These are phyloP conservation scores for Trichocladium uniseriatum DNA, from an alignment of 495 filamentous ascomycete genomes.

Conservation along the genomic window DNA sequence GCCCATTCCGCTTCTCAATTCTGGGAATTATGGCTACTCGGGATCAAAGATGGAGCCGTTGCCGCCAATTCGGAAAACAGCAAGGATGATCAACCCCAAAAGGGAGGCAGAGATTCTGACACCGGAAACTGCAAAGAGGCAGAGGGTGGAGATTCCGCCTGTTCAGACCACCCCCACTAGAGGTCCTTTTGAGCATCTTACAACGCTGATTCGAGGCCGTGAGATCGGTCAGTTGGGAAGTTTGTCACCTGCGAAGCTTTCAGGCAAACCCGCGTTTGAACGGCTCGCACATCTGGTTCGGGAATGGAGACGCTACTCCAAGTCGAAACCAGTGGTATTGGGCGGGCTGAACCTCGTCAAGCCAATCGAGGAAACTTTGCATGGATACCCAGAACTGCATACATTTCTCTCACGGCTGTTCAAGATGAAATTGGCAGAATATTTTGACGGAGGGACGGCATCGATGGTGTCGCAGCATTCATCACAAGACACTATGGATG, in stretches of 20 bases:
- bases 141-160: neutral
- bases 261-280: slow-evolving; percentile 17
- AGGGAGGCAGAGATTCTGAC: neutral
- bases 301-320: slow-evolving; percentile 15
- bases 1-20: neutral
- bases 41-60: neutral
- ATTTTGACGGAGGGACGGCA: neutral
- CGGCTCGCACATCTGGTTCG: slow-evolving; percentile 18
- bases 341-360: slow-evolving; percentile 13
- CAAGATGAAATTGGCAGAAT: slow-evolving; percentile 18
- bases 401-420: slow-evolving; percentile 20
- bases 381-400: slow-evolving; percentile 12
- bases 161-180: neutral
- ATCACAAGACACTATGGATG: slow-evolving; percentile 1
- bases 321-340: neutral
- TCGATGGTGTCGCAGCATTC: neutral
- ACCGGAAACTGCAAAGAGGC: slow-evolving; percentile 1
- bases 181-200: slow-evolving; percentile 7
- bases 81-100: slow-evolving; percentile 7
- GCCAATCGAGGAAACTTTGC: slow-evolving; percentile 7
- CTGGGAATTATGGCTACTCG: too few relatives aligned
- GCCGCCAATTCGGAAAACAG: slow-evolving; percentile 11
- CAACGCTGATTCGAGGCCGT: slow-evolving; percentile 8
- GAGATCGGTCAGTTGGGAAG: neutral
- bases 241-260: neutral